Percentiles rank a stretch among this genome's conserved stretches.
Evolutionary conservation across 257 asterid species (phyloP).

Genomic region (Penstemon newberryi): DNA sequence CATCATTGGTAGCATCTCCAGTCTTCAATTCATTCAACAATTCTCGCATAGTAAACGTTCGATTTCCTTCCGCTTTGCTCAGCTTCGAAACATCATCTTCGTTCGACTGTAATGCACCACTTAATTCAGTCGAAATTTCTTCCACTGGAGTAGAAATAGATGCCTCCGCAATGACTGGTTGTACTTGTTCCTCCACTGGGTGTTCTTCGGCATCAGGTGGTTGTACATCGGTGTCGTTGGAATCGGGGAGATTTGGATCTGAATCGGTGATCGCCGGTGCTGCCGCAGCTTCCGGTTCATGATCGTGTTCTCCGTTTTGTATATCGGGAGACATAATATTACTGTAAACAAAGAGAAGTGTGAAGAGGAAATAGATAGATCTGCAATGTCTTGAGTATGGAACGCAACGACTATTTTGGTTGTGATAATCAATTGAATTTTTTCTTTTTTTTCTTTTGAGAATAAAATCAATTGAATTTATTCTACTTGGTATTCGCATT

Average conservation of each 20-base stretch:
- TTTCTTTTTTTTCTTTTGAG: too few relatives aligned
- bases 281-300: constrained; percentile 31
- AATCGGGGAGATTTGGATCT: constrained; percentile 51
- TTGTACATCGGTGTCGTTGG: constrained; percentile 37
- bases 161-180: constrained; percentile 36
- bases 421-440: too few relatives aligned
- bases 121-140: constrained; percentile 36
- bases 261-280: constrained; percentile 44
- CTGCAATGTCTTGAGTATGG: background rate
- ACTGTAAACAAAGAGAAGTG: constrained; percentile 17
- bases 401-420: background rate
- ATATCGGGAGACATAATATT: constrained; percentile 49
- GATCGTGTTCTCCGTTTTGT: constrained; percentile 41
- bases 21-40: constrained; percentile 85
- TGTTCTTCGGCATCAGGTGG: constrained; percentile 37
- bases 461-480: too few relatives aligned
- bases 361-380: constrained; percentile 30
- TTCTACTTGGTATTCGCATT: too few relatives aligned
- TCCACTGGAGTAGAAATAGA: constrained; percentile 37
- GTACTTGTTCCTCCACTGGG: constrained; percentile 34
- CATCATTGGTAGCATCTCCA: constrained; percentile 52
- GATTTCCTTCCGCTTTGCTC: constrained; percentile 56
- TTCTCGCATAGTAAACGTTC: constrained; percentile 94
- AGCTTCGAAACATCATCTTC: constrained; percentile 43
- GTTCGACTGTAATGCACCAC: constrained; percentile 36